Conservation (phyloP, 345 rosid species). For the Linum lewisii region DNA sequence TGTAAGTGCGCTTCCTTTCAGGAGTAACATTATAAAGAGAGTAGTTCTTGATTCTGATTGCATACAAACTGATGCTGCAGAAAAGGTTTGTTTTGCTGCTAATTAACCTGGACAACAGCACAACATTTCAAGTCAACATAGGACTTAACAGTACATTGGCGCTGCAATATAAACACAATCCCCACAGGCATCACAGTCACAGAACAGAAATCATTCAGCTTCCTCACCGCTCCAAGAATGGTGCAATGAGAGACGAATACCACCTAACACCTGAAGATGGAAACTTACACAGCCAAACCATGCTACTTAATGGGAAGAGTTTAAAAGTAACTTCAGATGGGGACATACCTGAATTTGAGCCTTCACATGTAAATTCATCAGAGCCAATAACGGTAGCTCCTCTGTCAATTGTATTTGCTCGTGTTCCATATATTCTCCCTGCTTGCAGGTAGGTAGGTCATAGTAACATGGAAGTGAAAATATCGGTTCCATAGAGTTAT, state of each 20-base stretch:
- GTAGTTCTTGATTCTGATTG: constrained; percentile 3
- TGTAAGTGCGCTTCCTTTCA: constrained; percentile 27
- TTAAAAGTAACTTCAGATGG: constrained; percentile 50
- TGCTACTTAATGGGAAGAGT: constrained; percentile 72
- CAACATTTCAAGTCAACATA: constrained; percentile 35
- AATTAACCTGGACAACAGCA: constrained; percentile 65
- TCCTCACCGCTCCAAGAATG: constrained; percentile 15
- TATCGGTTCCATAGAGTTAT: constrained; percentile 7
- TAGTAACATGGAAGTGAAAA: constrained; percentile 8
- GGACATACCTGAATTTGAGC: constrained; percentile 56
- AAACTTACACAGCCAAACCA: constrained; percentile 62
- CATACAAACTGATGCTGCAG: constrained; percentile 32
- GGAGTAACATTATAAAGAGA: neutral
- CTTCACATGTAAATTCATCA: constrained; percentile 34
- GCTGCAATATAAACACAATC: constrained; percentile 18
- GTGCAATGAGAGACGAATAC: constrained; percentile 61
- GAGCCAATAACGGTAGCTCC: constrained; percentile 50
- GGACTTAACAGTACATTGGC: constrained; percentile 24
- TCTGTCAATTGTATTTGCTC: constrained; percentile 58
- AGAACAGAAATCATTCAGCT: constrained; percentile 11
- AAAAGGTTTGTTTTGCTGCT: constrained; percentile 57
- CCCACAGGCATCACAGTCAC: constrained; percentile 4
- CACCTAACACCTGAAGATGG: constrained; percentile 73
- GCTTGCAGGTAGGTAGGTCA: constrained; percentile 34
- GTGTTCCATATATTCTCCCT: constrained; percentile 39